A percentile compares a stretch with the other conserved stretches of the same genome.
These are phyloP conservation scores for Scopulariopsis brevicaulis DNA, from an alignment of 2,329 filamentous ascomycete species.

Conservation along the genomic window DNA sequence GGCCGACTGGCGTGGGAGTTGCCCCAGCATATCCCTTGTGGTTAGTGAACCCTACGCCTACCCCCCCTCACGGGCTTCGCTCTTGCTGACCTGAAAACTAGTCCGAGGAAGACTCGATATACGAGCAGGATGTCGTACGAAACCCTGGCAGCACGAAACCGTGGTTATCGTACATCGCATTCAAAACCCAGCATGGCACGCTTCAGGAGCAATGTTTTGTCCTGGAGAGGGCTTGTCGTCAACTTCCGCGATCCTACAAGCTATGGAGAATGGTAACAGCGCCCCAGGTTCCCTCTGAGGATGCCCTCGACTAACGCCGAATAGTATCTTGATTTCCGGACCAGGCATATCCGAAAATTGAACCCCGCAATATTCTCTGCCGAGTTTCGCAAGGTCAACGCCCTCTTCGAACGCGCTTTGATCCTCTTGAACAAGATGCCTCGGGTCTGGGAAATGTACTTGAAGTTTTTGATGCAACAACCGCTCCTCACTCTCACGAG, in stretches of 20 bases:
- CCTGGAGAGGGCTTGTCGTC: slow-evolving; percentile 81
- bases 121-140: slow-evolving; percentile 90
- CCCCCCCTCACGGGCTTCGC: no score
- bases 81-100: slow-evolving; percentile 19
- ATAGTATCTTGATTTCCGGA: slow-evolving; percentile 76
- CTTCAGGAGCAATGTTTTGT: slow-evolving; percentile 75
- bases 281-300: slow-evolving; percentile 3
- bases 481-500: slow-evolving; percentile 83
- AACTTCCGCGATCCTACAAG: slow-evolving; percentile 92
- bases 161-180: slow-evolving; percentile 89
- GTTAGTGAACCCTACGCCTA: neutral
- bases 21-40: neutral
- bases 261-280: slow-evolving; percentile 79
- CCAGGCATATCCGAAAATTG: slow-evolving; percentile 67
- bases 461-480: slow-evolving; percentile 80
- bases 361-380: slow-evolving; percentile 70
- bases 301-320: slow-evolving; percentile 3
- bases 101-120: slow-evolving; percentile 82
- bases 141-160: slow-evolving; percentile 79
- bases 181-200: slow-evolving; percentile 79
- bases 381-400: slow-evolving; percentile 89
- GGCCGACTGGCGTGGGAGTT: neutral
- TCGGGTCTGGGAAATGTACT: slow-evolving; percentile 94
- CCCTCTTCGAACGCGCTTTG: slow-evolving; percentile 83
- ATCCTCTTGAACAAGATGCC: slow-evolving; percentile 98